Evolutionary conservation across 2,329 filamentous ascomycete species (phyloP).

Genomic region (Bipolaris gigantea): DNA sequence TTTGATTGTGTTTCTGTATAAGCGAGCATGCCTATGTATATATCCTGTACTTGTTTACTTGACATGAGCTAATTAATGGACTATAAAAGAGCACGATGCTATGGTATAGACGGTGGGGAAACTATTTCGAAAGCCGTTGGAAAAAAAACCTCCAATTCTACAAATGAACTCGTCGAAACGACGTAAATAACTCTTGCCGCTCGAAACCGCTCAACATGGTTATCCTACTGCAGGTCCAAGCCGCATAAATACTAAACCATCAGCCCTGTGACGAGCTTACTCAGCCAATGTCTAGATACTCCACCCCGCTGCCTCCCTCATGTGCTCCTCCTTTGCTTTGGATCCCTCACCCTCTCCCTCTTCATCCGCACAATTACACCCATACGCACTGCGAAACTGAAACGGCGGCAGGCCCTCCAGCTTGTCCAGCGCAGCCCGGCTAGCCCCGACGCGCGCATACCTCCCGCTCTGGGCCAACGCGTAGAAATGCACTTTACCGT

Average conservation of each 20-base stretch:
- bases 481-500: conserved; percentile 67
- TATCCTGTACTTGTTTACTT: not conserved
- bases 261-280: not conserved
- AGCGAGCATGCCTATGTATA: not conserved
- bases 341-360: conserved; percentile 2
- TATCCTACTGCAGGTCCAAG: not conserved
- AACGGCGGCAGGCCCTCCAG: conserved; percentile 55
- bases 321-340: conserved; percentile 12
- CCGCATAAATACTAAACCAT: not conserved
- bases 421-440: conserved; percentile 59
- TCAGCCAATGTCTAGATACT: conserved; percentile 13
- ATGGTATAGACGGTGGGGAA: too few relatives aligned
- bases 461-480: conserved; percentile 64
- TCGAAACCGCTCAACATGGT: not conserved
- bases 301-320: conserved; percentile 23
- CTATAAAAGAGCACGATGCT: not conserved
- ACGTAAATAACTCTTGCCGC: not conserved
- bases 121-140: too few relatives aligned
- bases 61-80: not conserved
- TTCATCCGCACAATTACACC: conserved; percentile 62
- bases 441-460: conserved; percentile 72
- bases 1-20: not conserved
- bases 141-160: not conserved
- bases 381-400: conserved; percentile 63
- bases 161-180: not conserved